phyloP scores from a whole-genome alignment of 2,329 filamentous ascomycete genomes.

The Paraphaeosphaeria minitans region DNA sequence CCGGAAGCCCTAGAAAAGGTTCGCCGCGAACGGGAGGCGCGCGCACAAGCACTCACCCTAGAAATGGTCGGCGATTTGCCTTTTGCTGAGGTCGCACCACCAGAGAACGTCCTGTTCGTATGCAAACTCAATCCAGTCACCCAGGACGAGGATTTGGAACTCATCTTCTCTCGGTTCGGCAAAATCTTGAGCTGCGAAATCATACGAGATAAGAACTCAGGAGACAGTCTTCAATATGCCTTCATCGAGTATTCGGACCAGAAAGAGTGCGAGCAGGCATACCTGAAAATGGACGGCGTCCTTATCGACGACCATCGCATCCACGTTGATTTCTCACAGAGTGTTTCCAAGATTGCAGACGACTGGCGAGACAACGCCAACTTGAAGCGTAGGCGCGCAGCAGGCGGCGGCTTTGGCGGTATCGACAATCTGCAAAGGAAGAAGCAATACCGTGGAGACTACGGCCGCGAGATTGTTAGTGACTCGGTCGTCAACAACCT shows the following conservation, averaged over 20 bases:
- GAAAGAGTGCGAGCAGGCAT: slow-evolving; percentile 89
- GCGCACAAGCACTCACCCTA: slow-evolving; percentile 89
- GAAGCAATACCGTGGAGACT: slow-evolving; percentile 70
- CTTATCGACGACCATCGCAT: slow-evolving; percentile 97
- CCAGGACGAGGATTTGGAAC: slow-evolving; percentile 87
- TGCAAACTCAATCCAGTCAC: slow-evolving; percentile 99
- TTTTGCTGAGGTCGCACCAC: slow-evolving; percentile 95
- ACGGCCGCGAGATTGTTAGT: slow-evolving; percentile 34
- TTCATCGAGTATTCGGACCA: slow-evolving; percentile 98
- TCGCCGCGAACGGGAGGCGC: slow-evolving; percentile 85
- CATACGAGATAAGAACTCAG: slow-evolving; percentile 90
- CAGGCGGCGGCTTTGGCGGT: slow-evolving; percentile 77
- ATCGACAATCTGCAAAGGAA: slow-evolving; percentile 87
- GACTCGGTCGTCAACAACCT: slow-evolving; percentile 42
- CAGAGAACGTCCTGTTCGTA: slow-evolving; percentile 96
- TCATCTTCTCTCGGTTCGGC: slow-evolving; percentile 97
- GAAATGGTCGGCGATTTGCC: slow-evolving; percentile 98
- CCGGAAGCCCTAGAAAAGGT: slow-evolving; percentile 79
- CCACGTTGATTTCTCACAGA: slow-evolving; percentile 98
- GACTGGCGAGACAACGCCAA: slow-evolving; percentile 88
- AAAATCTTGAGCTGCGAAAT: slow-evolving; percentile 95
- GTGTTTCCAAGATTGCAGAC: slow-evolving; percentile 83
- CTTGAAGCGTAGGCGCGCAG: slow-evolving; percentile 69
- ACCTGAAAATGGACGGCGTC: slow-evolving; percentile 98
- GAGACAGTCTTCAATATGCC: slow-evolving; percentile 94